Evolutionary conservation across 176 grass and related monocot species (phyloP), one percentile per base, ranked within the genome.

Genomic region (Elymus sibiricus): DNA sequence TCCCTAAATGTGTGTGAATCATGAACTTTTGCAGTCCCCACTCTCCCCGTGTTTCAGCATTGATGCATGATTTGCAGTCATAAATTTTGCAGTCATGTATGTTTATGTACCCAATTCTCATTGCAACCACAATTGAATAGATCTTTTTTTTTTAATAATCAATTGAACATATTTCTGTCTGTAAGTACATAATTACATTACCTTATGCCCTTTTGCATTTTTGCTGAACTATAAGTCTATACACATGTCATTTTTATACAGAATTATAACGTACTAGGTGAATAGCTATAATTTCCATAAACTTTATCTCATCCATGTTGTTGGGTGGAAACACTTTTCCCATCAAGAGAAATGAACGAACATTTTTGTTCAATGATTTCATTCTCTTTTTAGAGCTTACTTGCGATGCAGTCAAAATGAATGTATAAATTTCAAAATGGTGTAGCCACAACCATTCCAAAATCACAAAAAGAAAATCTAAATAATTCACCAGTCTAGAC

Each of bases 1-100:
- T 69, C 9, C 76, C 46, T 11, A 62, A 74, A 84, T 66, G 68
- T 80, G 80, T 26, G 80, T 80, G 44, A 87, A 90, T 87, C 46
- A 47, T 74, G 60, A 38, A 76, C 14, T 69, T 86, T 76, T 75
- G 34, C 19, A 60, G 19, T 64, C 21, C 58, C 3, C 11, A 12
- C 5, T 82, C 1, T 40, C 5, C 22, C 59, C 4, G 13, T 68
- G 62, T 84, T 60, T 60, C 17, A 49, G 11, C 29, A 87, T 87
- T 79, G 67, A 27, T 74, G 16, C 58, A 76, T 62, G 4, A 80
- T 32, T 60, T 79, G 7, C 34, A 58, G 37, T 61, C 12, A 83
- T 64, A 58, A 74, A 26, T 38, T 78, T 2, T 32, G 3, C 3
- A 32, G 13, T 5, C 13, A 82, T 49, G 38, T 85, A 7, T 70